Percentiles rank a stretch among this genome's conserved stretches.
Evolutionary conservation across 2,329 filamentous ascomycete genomes (phyloP).

Genomic region (Lachnellula subtilissima): DNA sequence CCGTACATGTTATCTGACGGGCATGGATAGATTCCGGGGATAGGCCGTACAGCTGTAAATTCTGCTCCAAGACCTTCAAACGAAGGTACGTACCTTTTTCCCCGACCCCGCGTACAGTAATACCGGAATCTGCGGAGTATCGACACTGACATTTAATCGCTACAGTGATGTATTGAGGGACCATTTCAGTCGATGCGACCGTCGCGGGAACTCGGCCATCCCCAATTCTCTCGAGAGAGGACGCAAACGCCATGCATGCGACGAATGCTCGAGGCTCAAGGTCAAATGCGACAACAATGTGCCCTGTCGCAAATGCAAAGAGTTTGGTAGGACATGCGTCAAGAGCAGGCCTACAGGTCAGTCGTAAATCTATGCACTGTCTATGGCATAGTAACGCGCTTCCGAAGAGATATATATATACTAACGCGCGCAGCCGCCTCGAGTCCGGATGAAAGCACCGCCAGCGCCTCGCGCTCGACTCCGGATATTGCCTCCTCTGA

Average conservation of each 20-base stretch:
- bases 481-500: slow-evolving; percentile 25
- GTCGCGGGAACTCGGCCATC: slow-evolving; percentile 26
- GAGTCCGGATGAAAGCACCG: slow-evolving; percentile 21
- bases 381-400: background rate
- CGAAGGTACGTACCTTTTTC: slow-evolving; percentile 23
- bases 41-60: slow-evolving; percentile 31
- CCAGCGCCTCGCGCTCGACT: slow-evolving; percentile 15
- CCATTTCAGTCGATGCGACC: slow-evolving; percentile 32
- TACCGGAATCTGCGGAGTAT: background rate
- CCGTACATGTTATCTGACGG: slow-evolving; percentile 7
- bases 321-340: slow-evolving; percentile 30
- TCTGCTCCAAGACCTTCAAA: slow-evolving; percentile 33
- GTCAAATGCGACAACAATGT: slow-evolving; percentile 32
- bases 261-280: slow-evolving; percentile 31
- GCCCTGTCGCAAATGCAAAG: slow-evolving; percentile 30
- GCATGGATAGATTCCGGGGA: slow-evolving; percentile 26
- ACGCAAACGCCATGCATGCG: slow-evolving; percentile 32
- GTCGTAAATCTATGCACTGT: background rate
- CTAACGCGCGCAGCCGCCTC: slow-evolving; percentile 15
- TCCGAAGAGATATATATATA: background rate
- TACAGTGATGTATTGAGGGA: slow-evolving; percentile 31
- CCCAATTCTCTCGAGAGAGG: slow-evolving; percentile 30
- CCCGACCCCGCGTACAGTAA: background rate
- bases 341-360: slow-evolving; percentile 24
- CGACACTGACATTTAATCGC: background rate